Evolutionary conservation across 169 alveolate species (phyloP).

Genomic region (Babesia gibsoni): DNA sequence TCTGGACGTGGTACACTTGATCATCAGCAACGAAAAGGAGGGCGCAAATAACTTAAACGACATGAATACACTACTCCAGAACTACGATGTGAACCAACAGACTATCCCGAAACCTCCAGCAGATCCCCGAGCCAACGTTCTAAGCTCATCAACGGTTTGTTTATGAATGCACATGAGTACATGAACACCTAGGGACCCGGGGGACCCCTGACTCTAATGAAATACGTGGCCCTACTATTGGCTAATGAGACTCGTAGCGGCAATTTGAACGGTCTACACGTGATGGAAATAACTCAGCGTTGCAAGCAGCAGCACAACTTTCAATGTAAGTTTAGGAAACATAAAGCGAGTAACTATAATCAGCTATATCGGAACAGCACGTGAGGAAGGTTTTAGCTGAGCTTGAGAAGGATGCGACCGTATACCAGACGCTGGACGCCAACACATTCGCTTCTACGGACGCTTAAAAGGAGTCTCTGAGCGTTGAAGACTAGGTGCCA

Average conservation of each 20-base stretch:
- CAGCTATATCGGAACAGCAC: conserved; percentile 62
- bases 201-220: conserved; percentile 31
- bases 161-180: background rate
- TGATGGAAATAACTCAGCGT: conserved; percentile 26
- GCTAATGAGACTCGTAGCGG: conserved; percentile 52
- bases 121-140: background rate
- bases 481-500: too few relatives aligned
- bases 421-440: conserved; percentile 64
- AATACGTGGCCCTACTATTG: conserved; percentile 35
- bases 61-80: conserved; percentile 3
- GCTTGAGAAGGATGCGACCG: conserved; percentile 64
- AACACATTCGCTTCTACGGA: conserved; percentile 64
- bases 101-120: background rate
- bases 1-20: conserved; percentile 52
- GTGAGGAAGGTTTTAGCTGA: conserved; percentile 55
- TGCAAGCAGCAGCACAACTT: conserved; percentile 54
- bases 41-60: conserved; percentile 4
- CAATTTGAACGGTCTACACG: conserved; percentile 55
- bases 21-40: conserved; percentile 37
- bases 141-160: background rate
- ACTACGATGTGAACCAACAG: background rate
- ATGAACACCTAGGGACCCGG: conserved; percentile 14
- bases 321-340: conserved; percentile 42
- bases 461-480: too few relatives aligned
- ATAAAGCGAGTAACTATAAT: background rate